These are phyloP conservation scores for Aaosphaeria arxii DNA, from an alignment of 2,329 filamentous ascomycete genomes.

Conservation along the genomic window DNA sequence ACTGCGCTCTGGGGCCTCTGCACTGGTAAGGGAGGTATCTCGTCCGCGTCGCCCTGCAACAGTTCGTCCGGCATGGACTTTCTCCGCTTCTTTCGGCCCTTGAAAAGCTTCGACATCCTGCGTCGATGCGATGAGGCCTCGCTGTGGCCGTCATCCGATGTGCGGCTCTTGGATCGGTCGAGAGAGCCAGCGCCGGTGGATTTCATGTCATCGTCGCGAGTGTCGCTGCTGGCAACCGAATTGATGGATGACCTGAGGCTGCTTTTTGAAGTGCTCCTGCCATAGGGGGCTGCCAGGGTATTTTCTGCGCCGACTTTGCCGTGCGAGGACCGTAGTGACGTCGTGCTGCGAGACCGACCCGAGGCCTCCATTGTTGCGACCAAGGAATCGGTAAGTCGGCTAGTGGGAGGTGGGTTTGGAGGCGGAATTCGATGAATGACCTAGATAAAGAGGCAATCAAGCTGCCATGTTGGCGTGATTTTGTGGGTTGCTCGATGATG, in stretches of 20 bases:
- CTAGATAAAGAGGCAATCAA: too few species aligned
- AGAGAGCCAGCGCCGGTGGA: conserved; percentile 38
- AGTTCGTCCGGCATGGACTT: conserved; percentile 29
- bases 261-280: conserved; percentile 18
- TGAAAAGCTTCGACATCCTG: conserved; percentile 54
- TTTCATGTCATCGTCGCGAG: conserved; percentile 18
- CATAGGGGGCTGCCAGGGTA: conserved; percentile 20
- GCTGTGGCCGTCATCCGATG: conserved; percentile 38
- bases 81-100: conserved; percentile 41
- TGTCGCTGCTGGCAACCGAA: conserved; percentile 31
- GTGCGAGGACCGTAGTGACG: conserved; percentile 16
- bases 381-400: not conserved
- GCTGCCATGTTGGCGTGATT: too few species aligned
- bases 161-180: conserved; percentile 40
- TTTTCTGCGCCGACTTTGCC: conserved; percentile 16
- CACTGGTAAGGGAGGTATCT: conserved; percentile 21
- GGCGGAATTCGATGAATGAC: not conserved
- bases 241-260: conserved; percentile 25
- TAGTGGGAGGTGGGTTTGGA: not conserved
- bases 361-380: conserved; percentile 9
- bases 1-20: conserved; percentile 9
- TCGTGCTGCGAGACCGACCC: conserved; percentile 17
- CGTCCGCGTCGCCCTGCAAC: conserved; percentile 16
- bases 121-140: conserved; percentile 40
- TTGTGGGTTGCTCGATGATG: too few species aligned